A percentile compares a stretch with the other conserved stretches of the same genome.
phyloP scores from a whole-genome alignment of 768 basidiomycete genomes.

The Stropharia rugosoannulata region DNA sequence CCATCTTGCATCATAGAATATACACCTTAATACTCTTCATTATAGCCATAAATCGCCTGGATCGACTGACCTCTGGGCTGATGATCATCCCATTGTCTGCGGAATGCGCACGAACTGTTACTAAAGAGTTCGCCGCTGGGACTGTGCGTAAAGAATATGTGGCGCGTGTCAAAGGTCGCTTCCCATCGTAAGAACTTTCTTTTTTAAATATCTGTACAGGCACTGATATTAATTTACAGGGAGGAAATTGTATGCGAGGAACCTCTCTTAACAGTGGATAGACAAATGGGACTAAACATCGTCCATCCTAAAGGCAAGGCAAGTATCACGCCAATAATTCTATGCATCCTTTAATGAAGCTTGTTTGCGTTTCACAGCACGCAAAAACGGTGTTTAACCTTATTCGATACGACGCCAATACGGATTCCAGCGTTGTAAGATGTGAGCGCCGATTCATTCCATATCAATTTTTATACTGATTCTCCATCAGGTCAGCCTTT shows the following conservation, averaged over 20 bases:
- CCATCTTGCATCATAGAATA: background rate
- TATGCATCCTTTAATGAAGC: background rate
- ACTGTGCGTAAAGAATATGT: constrained; percentile 91
- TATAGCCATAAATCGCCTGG: constrained; percentile 92
- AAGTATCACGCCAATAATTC: constrained; percentile 8
- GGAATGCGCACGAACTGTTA: constrained; percentile 65
- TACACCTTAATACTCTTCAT: constrained; percentile 6
- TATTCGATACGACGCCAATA: constrained; percentile 75
- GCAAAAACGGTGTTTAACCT: constrained; percentile 89
- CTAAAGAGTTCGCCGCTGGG: constrained; percentile 80
- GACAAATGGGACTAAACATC: constrained; percentile 96
- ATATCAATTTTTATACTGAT: constrained; percentile 1
- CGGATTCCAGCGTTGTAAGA: constrained; percentile 83
- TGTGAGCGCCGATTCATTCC: constrained; percentile 46
- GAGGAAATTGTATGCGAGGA: constrained; percentile 82
- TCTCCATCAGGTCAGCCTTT: constrained; percentile 67
- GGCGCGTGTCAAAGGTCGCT: constrained; percentile 81
- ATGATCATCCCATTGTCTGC: constrained; percentile 88
- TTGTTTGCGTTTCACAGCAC: constrained; percentile 41
- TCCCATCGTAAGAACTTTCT: constrained; percentile 66
- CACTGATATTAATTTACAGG: constrained; percentile 34
- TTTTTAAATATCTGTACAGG: background rate
- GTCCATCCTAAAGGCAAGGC: constrained; percentile 96
- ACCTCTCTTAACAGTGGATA: constrained; percentile 87
- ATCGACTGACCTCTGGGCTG: constrained; percentile 90